Conservation (phyloP, 1,284 basidiomycete species). For the Tremellales sp. region DNA sequence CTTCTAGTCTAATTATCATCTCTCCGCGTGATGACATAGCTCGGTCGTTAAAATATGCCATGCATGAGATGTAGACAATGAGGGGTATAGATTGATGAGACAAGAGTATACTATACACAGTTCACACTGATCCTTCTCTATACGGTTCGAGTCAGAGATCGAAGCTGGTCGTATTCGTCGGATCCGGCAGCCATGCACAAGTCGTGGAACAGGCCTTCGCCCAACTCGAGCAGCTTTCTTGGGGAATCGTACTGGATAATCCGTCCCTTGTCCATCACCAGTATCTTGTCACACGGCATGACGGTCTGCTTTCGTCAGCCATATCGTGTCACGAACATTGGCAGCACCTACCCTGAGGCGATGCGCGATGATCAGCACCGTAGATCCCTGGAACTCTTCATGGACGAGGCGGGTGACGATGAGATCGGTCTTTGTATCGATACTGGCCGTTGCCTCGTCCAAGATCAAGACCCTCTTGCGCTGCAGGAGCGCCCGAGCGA, state of each 20-base stretch:
- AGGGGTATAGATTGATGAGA: no score
- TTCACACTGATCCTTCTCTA: no score
- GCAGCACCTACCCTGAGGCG: constrained; percentile 35
- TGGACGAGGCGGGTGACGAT: constrained; percentile 47
- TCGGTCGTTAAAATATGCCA: no score
- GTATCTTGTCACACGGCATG: constrained; percentile 35
- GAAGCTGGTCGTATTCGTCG: constrained; percentile 35
- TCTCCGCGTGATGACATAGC: no score
- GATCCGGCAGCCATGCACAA: constrained; percentile 30
- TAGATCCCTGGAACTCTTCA: constrained; percentile 42
- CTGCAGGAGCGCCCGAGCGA: constrained; percentile 54
- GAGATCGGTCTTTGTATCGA: constrained; percentile 48
- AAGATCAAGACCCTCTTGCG: constrained; percentile 50
- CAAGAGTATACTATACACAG: no score
- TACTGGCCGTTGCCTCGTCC: constrained; percentile 53
- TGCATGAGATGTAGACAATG: no score
- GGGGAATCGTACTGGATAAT: constrained; percentile 35
- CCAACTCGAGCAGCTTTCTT: constrained; percentile 23
- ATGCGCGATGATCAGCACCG: constrained; percentile 50
- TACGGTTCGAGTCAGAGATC: no score
- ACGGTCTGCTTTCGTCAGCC: constrained; percentile 22
- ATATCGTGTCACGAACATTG: neutral
- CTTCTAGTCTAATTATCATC: no score
- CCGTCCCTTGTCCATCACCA: constrained; percentile 36
- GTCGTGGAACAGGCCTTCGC: constrained; percentile 26